phyloP scores from a whole-genome alignment of 495 filamentous ascomycete species.

The Podospora anserina region DNA sequence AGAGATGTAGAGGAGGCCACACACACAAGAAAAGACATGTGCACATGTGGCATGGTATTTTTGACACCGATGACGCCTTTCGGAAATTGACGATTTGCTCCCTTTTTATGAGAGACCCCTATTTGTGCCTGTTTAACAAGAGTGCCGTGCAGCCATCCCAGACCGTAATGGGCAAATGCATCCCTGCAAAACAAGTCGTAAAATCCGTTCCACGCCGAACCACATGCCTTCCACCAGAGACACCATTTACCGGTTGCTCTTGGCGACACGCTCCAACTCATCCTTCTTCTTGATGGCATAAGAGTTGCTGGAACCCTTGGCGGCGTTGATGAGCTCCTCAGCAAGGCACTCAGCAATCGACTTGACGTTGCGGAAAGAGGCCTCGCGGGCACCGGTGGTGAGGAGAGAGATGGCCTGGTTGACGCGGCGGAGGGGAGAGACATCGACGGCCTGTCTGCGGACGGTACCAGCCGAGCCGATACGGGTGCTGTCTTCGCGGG shows the following conservation, averaged over 20 bases:
- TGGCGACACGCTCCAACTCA: slow-evolving; percentile 99
- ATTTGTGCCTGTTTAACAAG: slow-evolving; percentile 47
- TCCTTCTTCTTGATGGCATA: slow-evolving; percentile 99
- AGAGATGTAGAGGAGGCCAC: slow-evolving; percentile 5
- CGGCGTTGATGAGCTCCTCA: slow-evolving; percentile 99
- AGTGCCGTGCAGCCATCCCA: slow-evolving; percentile 48
- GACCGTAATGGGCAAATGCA: slow-evolving; percentile 50
- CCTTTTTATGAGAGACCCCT: slow-evolving; percentile 38
- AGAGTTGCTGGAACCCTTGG: slow-evolving; percentile 99
- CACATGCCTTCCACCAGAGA: slow-evolving; percentile 38
- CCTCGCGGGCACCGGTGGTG: slow-evolving; percentile 95
- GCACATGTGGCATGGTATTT: slow-evolving; percentile 8
- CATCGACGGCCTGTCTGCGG: slow-evolving; percentile 99
- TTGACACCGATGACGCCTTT: slow-evolving; percentile 13
- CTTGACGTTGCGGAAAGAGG: slow-evolving; percentile 99
- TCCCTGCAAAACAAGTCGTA: slow-evolving; percentile 47
- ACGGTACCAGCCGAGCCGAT: slow-evolving; percentile 99
- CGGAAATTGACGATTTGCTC: slow-evolving; percentile 27
- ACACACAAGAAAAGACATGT: slow-evolving; percentile 11
- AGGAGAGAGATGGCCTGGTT: slow-evolving; percentile 99
- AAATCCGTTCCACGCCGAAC: slow-evolving; percentile 40
- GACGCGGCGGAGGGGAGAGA: slow-evolving; percentile 96
- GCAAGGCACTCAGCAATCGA: slow-evolving; percentile 96
- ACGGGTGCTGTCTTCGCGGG: slow-evolving; percentile 99
- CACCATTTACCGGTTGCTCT: slow-evolving; percentile 89